These are phyloP conservation scores for Tetrahymena elliotti DNA, from an alignment of 73 alveolate species.

Conservation along the genomic window DNA sequence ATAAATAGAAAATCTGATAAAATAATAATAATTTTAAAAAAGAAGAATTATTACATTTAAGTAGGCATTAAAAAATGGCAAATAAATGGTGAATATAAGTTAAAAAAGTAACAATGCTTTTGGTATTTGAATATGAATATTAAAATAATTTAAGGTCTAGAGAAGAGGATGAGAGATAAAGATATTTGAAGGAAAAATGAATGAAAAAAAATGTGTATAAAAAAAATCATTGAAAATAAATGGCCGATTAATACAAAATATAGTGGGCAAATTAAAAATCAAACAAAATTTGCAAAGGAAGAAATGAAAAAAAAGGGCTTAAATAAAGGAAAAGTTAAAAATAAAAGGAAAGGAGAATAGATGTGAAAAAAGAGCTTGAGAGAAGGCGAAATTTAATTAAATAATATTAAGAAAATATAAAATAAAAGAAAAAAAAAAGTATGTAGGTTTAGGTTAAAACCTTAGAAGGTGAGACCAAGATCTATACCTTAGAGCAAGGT, in stretches of 20 bases:
- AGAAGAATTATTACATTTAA: neutral
- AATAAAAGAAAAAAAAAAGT: neutral
- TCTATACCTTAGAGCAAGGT: constrained; percentile 23
- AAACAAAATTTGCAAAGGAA: neutral
- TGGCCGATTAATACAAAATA: neutral
- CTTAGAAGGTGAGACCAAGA: constrained; percentile 37
- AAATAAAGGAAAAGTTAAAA: neutral
- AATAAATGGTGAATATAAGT: neutral
- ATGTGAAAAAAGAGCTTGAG: neutral
- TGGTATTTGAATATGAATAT: neutral
- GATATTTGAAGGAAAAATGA: neutral
- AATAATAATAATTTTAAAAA: too few relatives aligned
- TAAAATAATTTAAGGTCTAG: neutral
- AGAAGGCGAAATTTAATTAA: neutral
- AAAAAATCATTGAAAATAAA: neutral
- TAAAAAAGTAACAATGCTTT: too few relatives aligned
- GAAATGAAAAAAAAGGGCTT: neutral
- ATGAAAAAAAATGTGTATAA: neutral
- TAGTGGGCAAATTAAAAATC: neutral
- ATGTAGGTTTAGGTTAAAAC: constrained; percentile 32
- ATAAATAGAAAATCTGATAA: neutral
- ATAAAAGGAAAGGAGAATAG: neutral
- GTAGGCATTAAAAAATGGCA: neutral
- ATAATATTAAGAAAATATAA: constrained; percentile 2
- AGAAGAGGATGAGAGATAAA: neutral